Evolutionary conservation across 768 basidiomycete species (phyloP), one percentile per base, ranked within the genome.

Genomic region (Lentinula edodes): DNA sequence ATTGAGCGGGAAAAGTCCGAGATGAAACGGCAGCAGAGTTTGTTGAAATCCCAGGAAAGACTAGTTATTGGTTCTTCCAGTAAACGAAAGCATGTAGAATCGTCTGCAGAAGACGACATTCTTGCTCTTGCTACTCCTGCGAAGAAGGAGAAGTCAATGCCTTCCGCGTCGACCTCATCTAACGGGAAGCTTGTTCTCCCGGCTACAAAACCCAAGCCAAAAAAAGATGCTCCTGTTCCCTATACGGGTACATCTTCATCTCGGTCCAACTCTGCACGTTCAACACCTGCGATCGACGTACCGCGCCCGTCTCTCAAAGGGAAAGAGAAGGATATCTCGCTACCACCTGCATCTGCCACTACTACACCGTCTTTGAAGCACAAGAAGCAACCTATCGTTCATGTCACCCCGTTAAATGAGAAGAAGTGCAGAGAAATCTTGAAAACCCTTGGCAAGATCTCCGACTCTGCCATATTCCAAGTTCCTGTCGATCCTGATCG

Each of bases 381-480:
- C 50, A 80, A 78, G 67, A 73, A 78, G 52, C 61, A 72, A 50
- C 69, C 78, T 34, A 68, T 70, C 41, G 66, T 70, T 61, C 63
- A 10, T 43, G 63, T 67, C 1, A 83, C 78, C 1, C 82, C 89
- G 2, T 72, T 95, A 65, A 90, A 93, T 71, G 85, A 88, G 66
- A 93, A 87, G 80, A 96, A 93, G 73, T 91, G 89, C 70, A 87
- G 81, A 69, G 88, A 90, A 3, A 71, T 93, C 38, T 65, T 95
- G 60, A 86, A 81, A 69, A 73, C 65, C 23, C 68, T 95, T 7
- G 71, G 74, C 55, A 89, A 80, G 67, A 67, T 89, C 16, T 83
- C 85, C 2, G 90, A 94, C 69, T 82, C 85, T 43, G 74, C 71
- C 34, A 88, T 93, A 62, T 98, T 98, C 75, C 68, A 80, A 53